phyloP scores from a whole-genome alignment of 257 asterid species.

The Nicotiana attenuata region DNA sequence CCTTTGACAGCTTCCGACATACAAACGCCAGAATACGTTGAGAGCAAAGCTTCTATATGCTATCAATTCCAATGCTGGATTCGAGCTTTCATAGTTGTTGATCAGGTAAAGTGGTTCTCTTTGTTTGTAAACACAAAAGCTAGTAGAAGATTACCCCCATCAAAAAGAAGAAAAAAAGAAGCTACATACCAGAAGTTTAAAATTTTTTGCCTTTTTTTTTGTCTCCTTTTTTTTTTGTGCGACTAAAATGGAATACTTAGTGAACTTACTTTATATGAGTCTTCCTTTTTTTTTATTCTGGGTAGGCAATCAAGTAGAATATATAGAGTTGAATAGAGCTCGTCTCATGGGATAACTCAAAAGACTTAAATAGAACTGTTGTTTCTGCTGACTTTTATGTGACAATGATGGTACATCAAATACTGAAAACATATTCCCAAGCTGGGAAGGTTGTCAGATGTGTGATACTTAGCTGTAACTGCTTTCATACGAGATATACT shows the following conservation, averaged over 20 bases:
- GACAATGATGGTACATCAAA: neutral
- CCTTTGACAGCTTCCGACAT: conserved; percentile 84
- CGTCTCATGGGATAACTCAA: neutral
- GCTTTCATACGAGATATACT: neutral
- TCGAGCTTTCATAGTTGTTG: conserved; percentile 68
- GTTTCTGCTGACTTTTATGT: neutral
- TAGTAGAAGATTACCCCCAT: neutral
- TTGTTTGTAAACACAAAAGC: neutral
- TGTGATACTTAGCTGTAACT: neutral
- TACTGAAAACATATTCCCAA: neutral
- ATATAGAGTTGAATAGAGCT: neutral
- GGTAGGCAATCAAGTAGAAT: conserved; percentile 5
- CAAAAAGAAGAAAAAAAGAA: neutral
- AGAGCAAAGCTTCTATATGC: conserved; percentile 88
- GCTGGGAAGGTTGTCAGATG: conserved; percentile 1
- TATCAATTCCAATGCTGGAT: conserved; percentile 92
- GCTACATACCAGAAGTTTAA: neutral
- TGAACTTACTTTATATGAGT: neutral
- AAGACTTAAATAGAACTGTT: neutral
- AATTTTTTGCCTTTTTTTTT: too few relatives aligned
- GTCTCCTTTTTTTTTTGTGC: neutral
- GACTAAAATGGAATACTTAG: neutral
- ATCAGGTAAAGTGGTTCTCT: neutral
- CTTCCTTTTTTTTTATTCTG: neutral
- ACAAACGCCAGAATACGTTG: conserved; percentile 76